Evolutionary conservation across 768 basidiomycete species (phyloP), one percentile per base, ranked within the genome.

Genomic region (Rhodocollybia butyracea): DNA sequence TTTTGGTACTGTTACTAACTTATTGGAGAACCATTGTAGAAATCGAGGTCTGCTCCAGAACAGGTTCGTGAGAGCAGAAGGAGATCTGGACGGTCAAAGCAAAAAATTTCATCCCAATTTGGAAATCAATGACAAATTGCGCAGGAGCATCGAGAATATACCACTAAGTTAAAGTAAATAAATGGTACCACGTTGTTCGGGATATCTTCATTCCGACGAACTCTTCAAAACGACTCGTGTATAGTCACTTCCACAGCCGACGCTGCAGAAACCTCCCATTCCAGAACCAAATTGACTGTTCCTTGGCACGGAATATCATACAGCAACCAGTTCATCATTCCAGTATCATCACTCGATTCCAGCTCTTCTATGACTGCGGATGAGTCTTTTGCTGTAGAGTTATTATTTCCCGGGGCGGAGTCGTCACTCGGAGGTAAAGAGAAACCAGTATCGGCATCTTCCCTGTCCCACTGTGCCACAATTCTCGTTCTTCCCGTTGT

Each of bases 401-500:
- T 50, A 24, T 26, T 34, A 13, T 34, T 34, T 19, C 38, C 32
- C 5, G 31, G n/a, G 4, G 46, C 21, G n/a, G 27, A 3, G 43
- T 15, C 19, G 15, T 29, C 43, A 5, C 19, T 45, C 27, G 27
- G 15, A 42, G 22, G 26, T 27, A 29, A 27, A 29, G 43, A 45
- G 30, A 17, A 24, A 27, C 60, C 66, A 0, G 59, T 56, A 29
- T 74, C 72, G 1, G 29, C 22, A 27, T 73, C 73, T 10, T 65
- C 67, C 1, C 71, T 71, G 31, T 71, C 71, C 75, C 74, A 76
- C 54, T 74, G 72, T 13, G 70, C 74, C 7, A 63, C 51, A 11
- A 76, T 63, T 2, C 67, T 43, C 11, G n/a, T 22, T 32, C 7
- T 22, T n/a, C n/a, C n/a, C n/a, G n/a, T n/a, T n/a, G n/a, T n/a